Evolutionary conservation across 345 rosid genomes (phyloP).

Genomic region (Litchi chinensis): DNA sequence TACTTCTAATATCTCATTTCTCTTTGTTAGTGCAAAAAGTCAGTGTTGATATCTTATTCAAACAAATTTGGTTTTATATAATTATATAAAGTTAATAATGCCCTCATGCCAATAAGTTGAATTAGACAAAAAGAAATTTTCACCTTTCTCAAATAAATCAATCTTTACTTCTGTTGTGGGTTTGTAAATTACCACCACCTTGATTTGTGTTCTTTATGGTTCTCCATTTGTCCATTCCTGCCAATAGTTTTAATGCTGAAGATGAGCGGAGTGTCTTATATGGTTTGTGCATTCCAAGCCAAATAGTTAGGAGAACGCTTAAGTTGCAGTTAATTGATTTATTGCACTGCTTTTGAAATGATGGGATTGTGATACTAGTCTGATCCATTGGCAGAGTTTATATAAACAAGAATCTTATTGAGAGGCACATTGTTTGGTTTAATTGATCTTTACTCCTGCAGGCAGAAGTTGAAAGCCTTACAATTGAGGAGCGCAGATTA

Average conservation of each 20-base stretch:
- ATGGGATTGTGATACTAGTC: slow-evolving; percentile 14
- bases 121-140: neutral
- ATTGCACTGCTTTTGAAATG: neutral
- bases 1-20: neutral
- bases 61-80: neutral
- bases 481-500: slow-evolving; percentile 61
- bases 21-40: neutral
- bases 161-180: neutral
- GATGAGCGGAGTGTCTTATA: neutral
- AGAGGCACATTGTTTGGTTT: slow-evolving; percentile 8
- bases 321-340: neutral
- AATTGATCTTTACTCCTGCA: slow-evolving; percentile 25
- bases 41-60: neutral
- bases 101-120: neutral
- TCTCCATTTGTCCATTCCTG: neutral
- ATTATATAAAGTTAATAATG: neutral
- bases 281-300: neutral
- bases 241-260: neutral
- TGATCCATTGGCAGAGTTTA: neutral
- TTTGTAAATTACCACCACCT: neutral
- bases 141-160: no score
- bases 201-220: slow-evolving; percentile 10
- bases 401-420: neutral
- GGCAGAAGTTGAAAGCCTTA: slow-evolving; percentile 84
- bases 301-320: neutral